Evolutionary conservation across 306 rosid genomes (phyloP).

Genomic region (Begonia masoniana): DNA sequence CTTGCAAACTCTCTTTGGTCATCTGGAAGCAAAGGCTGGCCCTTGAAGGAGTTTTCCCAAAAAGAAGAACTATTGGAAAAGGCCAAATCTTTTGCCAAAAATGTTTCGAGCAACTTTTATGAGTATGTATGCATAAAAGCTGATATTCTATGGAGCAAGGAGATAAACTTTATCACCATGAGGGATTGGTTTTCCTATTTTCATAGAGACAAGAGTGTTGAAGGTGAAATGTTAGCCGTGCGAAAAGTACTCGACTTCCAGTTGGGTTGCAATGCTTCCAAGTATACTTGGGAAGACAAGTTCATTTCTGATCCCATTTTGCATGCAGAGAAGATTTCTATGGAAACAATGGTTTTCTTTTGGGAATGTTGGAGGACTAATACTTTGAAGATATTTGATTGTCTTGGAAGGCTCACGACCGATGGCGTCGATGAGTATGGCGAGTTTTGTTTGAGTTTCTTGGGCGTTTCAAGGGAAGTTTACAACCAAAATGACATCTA

Average conservation of each 20-base stretch:
- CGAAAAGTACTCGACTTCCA: constrained; percentile 53
- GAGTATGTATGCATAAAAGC: constrained; percentile 32
- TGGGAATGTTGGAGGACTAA: constrained; percentile 63
- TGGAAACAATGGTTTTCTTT: constrained; percentile 41
- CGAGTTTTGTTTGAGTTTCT: constrained; percentile 35
- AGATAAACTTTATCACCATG: constrained; percentile 4
- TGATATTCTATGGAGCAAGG: constrained; percentile 26
- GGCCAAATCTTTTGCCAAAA: constrained; percentile 37
- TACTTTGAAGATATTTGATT: constrained; percentile 20
- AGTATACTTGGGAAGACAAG: constrained; percentile 31
- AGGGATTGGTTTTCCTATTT: constrained; percentile 25
- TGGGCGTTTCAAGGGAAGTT: constrained; percentile 37
- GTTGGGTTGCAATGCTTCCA: constrained; percentile 14
- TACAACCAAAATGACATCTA: constrained; percentile 13
- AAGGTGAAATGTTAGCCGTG: constrained; percentile 43
- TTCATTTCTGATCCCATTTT: constrained; percentile 16
- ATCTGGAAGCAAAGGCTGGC: constrained; percentile 57
- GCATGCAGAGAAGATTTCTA: constrained; percentile 24
- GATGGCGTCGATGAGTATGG: constrained; percentile 21
- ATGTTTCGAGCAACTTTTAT: constrained; percentile 17
- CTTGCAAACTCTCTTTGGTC: constrained; percentile 57
- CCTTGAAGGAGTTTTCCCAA: constrained; percentile 29
- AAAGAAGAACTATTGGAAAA: constrained; percentile 34
- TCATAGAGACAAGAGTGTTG: constrained; percentile 17
- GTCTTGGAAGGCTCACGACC: constrained; percentile 19